phyloP scores from a whole-genome alignment of 2,329 filamentous ascomycete species.

The Lasiodiplodia sp. region DNA sequence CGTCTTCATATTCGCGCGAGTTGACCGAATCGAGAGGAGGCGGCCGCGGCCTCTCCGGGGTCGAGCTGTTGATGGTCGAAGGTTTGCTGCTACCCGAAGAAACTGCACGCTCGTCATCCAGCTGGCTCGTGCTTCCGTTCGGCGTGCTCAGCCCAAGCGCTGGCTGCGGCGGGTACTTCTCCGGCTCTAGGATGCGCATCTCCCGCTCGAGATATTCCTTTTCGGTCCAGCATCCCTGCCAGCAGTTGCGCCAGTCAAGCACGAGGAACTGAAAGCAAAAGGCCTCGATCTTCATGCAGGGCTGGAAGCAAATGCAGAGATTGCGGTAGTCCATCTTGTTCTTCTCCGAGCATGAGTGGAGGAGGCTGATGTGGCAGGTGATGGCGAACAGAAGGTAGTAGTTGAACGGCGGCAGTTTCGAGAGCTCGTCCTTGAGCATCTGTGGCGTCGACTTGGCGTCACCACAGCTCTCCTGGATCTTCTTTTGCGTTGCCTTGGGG shows the following conservation, averaged over 20 bases:
- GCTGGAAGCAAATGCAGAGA: constrained; percentile 95
- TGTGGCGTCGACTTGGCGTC: constrained; percentile 83
- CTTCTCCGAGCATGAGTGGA: constrained; percentile 89
- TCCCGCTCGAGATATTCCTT: constrained; percentile 77
- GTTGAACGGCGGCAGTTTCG: constrained; percentile 93
- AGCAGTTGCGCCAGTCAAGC: constrained; percentile 94
- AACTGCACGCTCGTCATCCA: constrained; percentile 61
- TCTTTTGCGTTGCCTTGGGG: constrained; percentile 81
- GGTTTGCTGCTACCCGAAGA: constrained; percentile 68
- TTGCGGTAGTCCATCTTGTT: constrained; percentile 99
- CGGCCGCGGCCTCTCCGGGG: constrained; percentile 30
- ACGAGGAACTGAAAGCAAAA: constrained; percentile 97
- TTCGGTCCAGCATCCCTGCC: constrained; percentile 95
- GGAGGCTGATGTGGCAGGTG: constrained; percentile 90
- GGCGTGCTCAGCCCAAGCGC: constrained; percentile 20
- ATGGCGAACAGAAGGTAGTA: constrained; percentile 98
- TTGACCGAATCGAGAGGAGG: constrained; percentile 26
- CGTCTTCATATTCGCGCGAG: constrained; percentile 30
- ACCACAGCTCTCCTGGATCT: constrained; percentile 79
- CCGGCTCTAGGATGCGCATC: constrained; percentile 35
- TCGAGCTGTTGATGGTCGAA: constrained; percentile 43
- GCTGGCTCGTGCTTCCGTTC: constrained; percentile 22
- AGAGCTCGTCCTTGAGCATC: constrained; percentile 87
- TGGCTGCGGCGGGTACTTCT: constrained; percentile 26
- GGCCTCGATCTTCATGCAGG: constrained; percentile 93